Evolutionary conservation across 495 filamentous ascomycete species (phyloP), one percentile per base, ranked within the genome.

Genomic region (Rhizodiscina lignyota): DNA sequence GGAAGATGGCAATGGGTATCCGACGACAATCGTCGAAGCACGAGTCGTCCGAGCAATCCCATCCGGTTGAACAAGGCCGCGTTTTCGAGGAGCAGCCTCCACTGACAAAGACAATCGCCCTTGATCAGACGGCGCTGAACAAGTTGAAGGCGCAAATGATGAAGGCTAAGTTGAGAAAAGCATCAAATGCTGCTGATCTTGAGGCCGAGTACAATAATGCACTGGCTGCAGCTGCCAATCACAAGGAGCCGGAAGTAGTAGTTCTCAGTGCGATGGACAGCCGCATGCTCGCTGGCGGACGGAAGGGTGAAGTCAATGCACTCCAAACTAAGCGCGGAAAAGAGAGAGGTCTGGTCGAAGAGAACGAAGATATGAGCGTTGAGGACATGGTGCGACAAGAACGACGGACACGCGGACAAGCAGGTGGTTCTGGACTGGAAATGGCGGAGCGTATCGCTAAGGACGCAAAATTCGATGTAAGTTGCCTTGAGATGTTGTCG

Each of bases 321-420:
- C 57, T 91, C 23, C 70, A 74, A 21, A 89, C 67, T 36, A 85
- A 77, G 47, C 66, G 85, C 30, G 85, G 83, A 12, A 62, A 71
- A 18, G 83, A 92, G 49, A 67, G 83, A 40, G 84, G 84, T 13
- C 58, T 68, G 15, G 74, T 96, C 6, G 68, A 80, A 44, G 83
- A 83, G 37, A 97, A 94, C 42, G 84, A 94, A 34, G 83, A 94
- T 47, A 96, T 97, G 89, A 76, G 62, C 21, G 75, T 97, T 36
- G 82, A 86, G 17, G 89, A 96, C 48, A 97, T 97, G 89, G 72
- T 97, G 6, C 68, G 79, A 27, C 83, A 94, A 51, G 89, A 97
- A 54, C 71, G 81, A 34, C 73, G 85, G 41, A 92, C 78, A 4
- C 72, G 73, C 27, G 78, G 77, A 21, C 75, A 83, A 48, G 59